Evolutionary conservation across 139 green algal species (phyloP).

Genomic region (Chlorella sp.): DNA sequence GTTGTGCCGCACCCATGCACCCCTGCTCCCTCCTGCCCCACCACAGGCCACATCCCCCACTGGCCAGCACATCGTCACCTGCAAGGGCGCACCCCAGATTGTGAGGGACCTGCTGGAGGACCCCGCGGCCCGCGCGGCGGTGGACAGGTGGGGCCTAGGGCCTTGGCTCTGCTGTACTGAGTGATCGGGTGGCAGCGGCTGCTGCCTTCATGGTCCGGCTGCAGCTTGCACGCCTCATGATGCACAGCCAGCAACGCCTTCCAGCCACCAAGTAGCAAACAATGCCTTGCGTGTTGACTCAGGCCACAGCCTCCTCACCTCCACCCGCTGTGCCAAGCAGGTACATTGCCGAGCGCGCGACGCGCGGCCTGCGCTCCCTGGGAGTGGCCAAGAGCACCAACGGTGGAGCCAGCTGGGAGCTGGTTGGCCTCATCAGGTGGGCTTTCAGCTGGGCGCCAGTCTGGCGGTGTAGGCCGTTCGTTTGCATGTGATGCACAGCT

Average conservation of each 20-base stretch:
- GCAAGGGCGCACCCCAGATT: conserved; percentile 60
- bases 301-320: background rate
- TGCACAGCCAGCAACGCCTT: background rate
- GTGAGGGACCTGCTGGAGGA: conserved; percentile 42
- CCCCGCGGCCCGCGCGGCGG: background rate
- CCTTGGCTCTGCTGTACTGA: too few relatives aligned
- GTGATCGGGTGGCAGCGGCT: too few relatives aligned
- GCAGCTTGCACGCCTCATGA: too few relatives aligned
- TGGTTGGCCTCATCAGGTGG: conserved; percentile 65
- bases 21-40: too few relatives aligned
- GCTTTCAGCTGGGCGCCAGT: too few relatives aligned
- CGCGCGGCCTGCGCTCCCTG: conserved; percentile 46
- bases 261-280: too few relatives aligned
- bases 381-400: conserved; percentile 45
- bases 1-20: too few relatives aligned
- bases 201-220: too few relatives aligned
- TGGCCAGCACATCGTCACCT: conserved; percentile 5
- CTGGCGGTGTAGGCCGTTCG: too few relatives aligned
- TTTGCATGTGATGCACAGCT: too few relatives aligned
- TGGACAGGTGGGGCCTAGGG: conserved; percentile 25
- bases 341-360: conserved; percentile 51
- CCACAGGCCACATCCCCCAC: background rate
- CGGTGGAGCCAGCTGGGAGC: conserved; percentile 38
- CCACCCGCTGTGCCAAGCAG: background rate
- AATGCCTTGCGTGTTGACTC: too few relatives aligned